Evolutionary conservation across 108 stramenopile genomes (phyloP).

Genomic region (Skeletonema costatum): DNA sequence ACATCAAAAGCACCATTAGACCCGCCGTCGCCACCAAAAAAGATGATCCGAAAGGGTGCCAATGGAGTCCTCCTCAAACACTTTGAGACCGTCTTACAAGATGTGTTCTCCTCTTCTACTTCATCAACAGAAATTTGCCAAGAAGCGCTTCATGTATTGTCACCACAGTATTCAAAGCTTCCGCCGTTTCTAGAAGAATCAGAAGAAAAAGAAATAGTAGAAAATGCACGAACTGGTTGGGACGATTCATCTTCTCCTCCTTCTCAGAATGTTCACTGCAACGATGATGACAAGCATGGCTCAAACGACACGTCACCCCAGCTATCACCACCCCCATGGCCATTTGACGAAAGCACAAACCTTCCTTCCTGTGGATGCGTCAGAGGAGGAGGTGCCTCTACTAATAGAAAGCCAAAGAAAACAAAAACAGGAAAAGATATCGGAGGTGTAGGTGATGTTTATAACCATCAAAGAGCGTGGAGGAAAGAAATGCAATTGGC

Average conservation of each 20-base stretch:
- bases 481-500: conserved; percentile 69
- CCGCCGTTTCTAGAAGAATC: conserved; percentile 23
- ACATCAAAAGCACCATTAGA: not conserved
- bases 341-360: conserved; percentile 14
- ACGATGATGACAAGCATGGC: not conserved
- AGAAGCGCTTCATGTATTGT: conserved; percentile 15
- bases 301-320: not conserved
- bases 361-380: conserved; percentile 22
- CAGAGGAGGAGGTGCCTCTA: not conserved
- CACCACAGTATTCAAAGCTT: conserved; percentile 38
- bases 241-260: not conserved
- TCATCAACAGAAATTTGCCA: not conserved
- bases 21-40: not conserved
- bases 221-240: conserved; percentile 11
- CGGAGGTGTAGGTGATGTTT: conserved; percentile 40
- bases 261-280: not conserved
- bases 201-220: not conserved
- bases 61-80: conserved; percentile 64
- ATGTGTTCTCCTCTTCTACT: conserved; percentile 26
- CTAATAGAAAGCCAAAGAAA: conserved; percentile 17
- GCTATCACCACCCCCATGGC: conserved; percentile 24
- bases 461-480: conserved; percentile 48
- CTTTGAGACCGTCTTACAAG: conserved; percentile 60
- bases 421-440: conserved; percentile 13
- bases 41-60: conserved; percentile 29